Evolutionary conservation across 306 rosid genomes (phyloP).

Genomic region (Cucurbita pepo): DNA sequence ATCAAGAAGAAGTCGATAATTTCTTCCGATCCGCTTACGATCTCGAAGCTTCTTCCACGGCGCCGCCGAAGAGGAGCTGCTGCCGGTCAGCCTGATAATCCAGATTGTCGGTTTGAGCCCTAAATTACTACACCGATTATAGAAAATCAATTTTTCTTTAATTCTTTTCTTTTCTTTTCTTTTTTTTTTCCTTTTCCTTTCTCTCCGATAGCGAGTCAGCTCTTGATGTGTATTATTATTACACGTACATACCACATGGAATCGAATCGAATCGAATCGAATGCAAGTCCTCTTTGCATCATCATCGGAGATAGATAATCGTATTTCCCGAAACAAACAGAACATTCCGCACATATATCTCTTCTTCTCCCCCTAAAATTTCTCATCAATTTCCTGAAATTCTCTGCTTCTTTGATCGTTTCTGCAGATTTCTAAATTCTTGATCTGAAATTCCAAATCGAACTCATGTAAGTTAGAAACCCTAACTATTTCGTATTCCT

Average conservation of each 20-base stretch:
- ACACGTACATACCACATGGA: slow-evolving; percentile 6
- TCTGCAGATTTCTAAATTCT: not conserved
- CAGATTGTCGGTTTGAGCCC: slow-evolving; percentile 12
- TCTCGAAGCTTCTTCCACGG: not conserved
- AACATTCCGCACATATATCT: not conserved
- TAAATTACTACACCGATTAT: slow-evolving; percentile 19
- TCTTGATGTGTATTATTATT: slow-evolving; percentile 6
- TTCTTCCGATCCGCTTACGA: slow-evolving; percentile 32
- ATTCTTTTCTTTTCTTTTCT: not conserved
- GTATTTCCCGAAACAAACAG: not conserved
- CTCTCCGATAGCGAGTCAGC: not conserved
- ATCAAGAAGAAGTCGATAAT: slow-evolving; percentile 28
- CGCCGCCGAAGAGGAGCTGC: slow-evolving; percentile 11
- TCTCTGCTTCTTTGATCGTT: not conserved
- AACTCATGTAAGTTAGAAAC: not conserved
- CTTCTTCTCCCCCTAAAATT: not conserved
- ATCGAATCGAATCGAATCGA: not conserved
- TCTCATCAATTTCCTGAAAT: not conserved
- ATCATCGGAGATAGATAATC: slow-evolving; percentile 4
- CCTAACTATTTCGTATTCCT: not conserved
- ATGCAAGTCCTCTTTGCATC: not conserved
- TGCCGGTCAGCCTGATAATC: not conserved
- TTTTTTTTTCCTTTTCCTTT: not conserved
- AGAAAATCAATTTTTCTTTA: slow-evolving; percentile 2
- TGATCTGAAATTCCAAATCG: not conserved